Evolutionary conservation across 176 grass and related monocot species (phyloP), one percentile per base, ranked within the genome.

Genomic region (Oryza coarctata): DNA sequence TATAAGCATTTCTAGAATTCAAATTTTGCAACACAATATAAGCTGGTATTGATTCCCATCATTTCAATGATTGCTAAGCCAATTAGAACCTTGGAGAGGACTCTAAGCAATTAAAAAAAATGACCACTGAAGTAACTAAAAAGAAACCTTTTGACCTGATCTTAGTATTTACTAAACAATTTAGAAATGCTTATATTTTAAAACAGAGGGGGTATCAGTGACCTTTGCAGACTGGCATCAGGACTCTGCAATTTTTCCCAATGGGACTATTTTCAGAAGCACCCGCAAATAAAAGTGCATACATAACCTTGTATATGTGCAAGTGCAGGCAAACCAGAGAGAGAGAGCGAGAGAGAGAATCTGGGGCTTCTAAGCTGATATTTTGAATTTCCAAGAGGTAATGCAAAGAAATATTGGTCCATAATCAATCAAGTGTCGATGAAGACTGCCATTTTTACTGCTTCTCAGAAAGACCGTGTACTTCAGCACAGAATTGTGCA

Each of bases 241-340:
- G 47, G 29, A 47, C 49, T 74, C 36, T 44, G 32, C 15, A 63
- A n/a, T n/a, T n/a, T n/a, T 44, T 3, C 39, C 45, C 35, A 9
- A 5, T 12, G 38, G 60, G 34, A 68, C 18, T 47, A 84, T 15
- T 83, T 73, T 79, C 68, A 79, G 35, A 9, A 84, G 7, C 40
- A 45, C 38, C 43, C 36, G 57, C 7, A 64, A 17, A 80, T 89
- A 80, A 78, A 49, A 49, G 52, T 6, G 5, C 20, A 63, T 44
- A 22, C 25, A 7, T 12, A 3, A 11, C 3, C 30, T 31, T 66
- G 58, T 80, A 26, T 74, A 9, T 80, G 25, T 79, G 9, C 41
- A 49, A 30, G 35, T 28, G 44, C 20, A 1, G n/a, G n/a, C n/a
- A n/a, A n/a, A n/a, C n/a, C 29, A n/a, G n/a, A n/a, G n/a, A n/a